Percentiles rank a stretch among this genome's conserved stretches.
Evolutionary conservation across 2,329 filamentous ascomycete genomes (phyloP).

Genomic region (Botrytis fabae): DNA sequence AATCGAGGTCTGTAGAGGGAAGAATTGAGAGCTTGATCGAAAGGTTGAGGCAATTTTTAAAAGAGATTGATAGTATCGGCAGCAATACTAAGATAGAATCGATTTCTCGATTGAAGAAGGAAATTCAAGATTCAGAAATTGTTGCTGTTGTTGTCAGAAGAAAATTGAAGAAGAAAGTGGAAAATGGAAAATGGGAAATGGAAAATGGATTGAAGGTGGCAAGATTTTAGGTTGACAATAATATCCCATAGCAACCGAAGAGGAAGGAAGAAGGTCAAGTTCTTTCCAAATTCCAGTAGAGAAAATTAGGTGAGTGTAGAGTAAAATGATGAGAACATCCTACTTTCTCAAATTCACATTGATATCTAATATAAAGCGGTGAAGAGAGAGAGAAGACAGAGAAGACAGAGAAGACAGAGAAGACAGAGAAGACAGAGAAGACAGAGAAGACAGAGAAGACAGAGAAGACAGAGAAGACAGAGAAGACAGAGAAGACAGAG

Average conservation of each 20-base stretch:
- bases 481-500: no score
- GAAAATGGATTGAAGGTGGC: background rate
- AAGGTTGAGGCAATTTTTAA: background rate
- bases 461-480: no score
- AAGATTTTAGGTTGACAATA: background rate
- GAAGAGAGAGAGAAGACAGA: background rate
- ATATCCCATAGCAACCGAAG: background rate
- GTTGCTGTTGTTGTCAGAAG: background rate
- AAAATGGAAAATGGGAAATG: background rate
- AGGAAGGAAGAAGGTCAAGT: background rate
- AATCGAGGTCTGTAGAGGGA: no score
- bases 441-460: no score
- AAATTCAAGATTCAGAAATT: background rate
- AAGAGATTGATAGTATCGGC: background rate
- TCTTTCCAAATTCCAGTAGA: background rate
- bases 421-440: no score
- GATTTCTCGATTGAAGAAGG: background rate
- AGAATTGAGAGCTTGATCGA: background rate
- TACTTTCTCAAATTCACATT: background rate
- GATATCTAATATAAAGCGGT: background rate
- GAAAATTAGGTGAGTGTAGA: slow-evolving; percentile 1
- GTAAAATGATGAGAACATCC: slow-evolving; percentile 1
- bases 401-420: no score
- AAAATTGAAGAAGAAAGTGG: background rate
- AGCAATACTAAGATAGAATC: background rate